These are phyloP conservation scores for Boletellus dicymbophilus DNA, from an alignment of 1,284 basidiomycete genomes.

Conservation along the genomic window DNA sequence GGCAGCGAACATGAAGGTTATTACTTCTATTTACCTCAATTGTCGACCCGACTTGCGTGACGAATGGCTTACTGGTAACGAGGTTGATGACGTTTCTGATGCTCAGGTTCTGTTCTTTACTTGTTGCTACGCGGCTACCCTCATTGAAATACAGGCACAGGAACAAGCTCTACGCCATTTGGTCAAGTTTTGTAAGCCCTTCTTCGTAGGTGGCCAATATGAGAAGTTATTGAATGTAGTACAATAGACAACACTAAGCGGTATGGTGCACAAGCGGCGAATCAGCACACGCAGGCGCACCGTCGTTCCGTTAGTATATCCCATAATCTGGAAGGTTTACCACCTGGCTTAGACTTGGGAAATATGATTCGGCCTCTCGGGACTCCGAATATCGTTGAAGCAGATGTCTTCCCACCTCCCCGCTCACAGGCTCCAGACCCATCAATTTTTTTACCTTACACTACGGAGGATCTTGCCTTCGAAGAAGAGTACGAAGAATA, in stretches of 20 bases:
- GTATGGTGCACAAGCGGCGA: slow-evolving; percentile 68
- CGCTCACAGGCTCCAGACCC: slow-evolving; percentile 82
- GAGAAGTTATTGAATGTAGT: slow-evolving; percentile 3
- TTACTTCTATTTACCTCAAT: slow-evolving; percentile 97
- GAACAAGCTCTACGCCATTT: slow-evolving; percentile 95
- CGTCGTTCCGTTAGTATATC: slow-evolving; percentile 79
- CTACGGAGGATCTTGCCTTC: slow-evolving; percentile 83
- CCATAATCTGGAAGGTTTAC: slow-evolving; percentile 74
- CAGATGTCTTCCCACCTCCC: slow-evolving; percentile 81
- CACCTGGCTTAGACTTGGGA: slow-evolving; percentile 72
- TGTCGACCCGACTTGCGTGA: slow-evolving; percentile 96
- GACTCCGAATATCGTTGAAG: slow-evolving; percentile 75
- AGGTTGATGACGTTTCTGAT: slow-evolving; percentile 89
- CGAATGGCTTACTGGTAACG: slow-evolving; percentile 95
- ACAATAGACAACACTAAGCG: slow-evolving; percentile 74
- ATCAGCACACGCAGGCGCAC: slow-evolving; percentile 59
- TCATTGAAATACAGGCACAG: slow-evolving; percentile 67
- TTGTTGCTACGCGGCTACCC: slow-evolving; percentile 1
- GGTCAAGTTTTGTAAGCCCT: slow-evolving; percentile 86
- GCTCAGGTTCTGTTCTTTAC: slow-evolving; percentile 54
- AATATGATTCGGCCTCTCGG: slow-evolving; percentile 73
- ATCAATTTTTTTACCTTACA: slow-evolving; percentile 83
- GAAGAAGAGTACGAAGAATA: slow-evolving; percentile 90
- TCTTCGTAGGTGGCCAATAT: neutral
- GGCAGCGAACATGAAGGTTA: slow-evolving; percentile 98